Percentiles rank a stretch among this genome's conserved stretches.
Evolutionary conservation across 257 asterid genomes (phyloP).

Genomic region (Salvia rosmarinus): DNA sequence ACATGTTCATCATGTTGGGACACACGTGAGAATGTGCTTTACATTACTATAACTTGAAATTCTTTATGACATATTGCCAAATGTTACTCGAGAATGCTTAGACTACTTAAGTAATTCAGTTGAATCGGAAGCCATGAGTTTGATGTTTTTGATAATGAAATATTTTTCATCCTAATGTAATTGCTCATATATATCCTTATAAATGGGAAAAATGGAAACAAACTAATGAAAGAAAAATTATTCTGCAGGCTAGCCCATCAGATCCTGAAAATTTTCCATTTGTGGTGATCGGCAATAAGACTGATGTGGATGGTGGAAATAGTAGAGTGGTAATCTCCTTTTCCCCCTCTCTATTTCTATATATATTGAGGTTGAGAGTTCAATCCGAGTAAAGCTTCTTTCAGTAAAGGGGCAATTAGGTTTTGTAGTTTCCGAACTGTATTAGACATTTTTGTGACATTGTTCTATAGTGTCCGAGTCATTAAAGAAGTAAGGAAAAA

Average conservation of each 20-base stretch:
- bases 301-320: slow-evolving; percentile 94
- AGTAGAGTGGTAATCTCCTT: slow-evolving; percentile 79
- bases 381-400: neutral
- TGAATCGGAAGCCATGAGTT: no score
- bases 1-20: no score
- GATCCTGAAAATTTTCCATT: slow-evolving; percentile 98
- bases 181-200: no score
- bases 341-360: slow-evolving; percentile 13
- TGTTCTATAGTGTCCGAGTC: neutral
- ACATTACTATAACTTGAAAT: no score
- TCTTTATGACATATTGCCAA: no score
- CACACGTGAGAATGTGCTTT: no score
- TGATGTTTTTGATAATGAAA: no score
- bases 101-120: no score
- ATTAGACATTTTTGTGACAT: neutral
- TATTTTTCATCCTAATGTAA: no score
- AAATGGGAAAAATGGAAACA: neutral
- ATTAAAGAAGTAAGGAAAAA: neutral
- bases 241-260: slow-evolving; percentile 93
- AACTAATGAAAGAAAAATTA: slow-evolving; percentile 25
- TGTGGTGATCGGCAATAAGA: no score
- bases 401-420: neutral
- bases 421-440: neutral
- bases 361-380: neutral
- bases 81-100: no score